Evolutionary conservation across 2,329 filamentous ascomycete species (phyloP).

Genomic region (Hymenoscyphus albidus): DNA sequence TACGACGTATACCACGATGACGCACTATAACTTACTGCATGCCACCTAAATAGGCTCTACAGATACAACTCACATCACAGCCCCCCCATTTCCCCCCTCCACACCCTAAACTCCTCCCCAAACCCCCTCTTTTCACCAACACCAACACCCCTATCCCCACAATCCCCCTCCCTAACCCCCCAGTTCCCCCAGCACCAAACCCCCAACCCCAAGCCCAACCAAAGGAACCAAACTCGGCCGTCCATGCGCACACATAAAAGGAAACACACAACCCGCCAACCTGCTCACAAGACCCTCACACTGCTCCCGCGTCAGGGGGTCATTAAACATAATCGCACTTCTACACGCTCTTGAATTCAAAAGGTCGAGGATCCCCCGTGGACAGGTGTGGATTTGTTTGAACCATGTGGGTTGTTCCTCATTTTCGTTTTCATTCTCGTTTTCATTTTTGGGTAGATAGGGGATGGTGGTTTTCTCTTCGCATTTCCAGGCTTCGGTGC

Average conservation of each 20-base stretch:
- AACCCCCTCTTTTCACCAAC: neutral
- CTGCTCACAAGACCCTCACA: conserved; percentile 55
- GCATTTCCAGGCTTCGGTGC: conserved; percentile 68
- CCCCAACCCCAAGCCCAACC: conserved; percentile 43
- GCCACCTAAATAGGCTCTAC: neutral
- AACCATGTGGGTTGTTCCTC: conserved; percentile 48
- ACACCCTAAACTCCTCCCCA: neutral
- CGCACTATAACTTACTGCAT: too few relatives aligned
- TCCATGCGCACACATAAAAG: conserved; percentile 82
- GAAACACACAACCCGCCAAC: conserved; percentile 63
- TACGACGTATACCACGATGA: too few relatives aligned
- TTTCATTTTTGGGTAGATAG: neutral
- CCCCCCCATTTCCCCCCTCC: neutral
- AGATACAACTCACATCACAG: neutral
- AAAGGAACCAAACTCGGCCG: conserved; percentile 62
- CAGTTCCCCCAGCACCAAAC: neutral
- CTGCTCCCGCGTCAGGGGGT: conserved; percentile 53
- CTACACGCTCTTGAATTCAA: conserved; percentile 73
- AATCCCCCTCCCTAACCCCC: neutral
- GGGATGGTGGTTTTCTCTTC: conserved; percentile 13
- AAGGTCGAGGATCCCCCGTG: conserved; percentile 70
- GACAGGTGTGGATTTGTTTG: conserved; percentile 62
- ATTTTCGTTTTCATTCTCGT: conserved; percentile 11
- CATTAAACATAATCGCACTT: conserved; percentile 85
- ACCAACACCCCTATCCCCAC: too few relatives aligned